Evolutionary conservation across 2,329 filamentous ascomycete species (phyloP), one percentile per base, ranked within the genome.

Genomic region (Penicillium concentricum): DNA sequence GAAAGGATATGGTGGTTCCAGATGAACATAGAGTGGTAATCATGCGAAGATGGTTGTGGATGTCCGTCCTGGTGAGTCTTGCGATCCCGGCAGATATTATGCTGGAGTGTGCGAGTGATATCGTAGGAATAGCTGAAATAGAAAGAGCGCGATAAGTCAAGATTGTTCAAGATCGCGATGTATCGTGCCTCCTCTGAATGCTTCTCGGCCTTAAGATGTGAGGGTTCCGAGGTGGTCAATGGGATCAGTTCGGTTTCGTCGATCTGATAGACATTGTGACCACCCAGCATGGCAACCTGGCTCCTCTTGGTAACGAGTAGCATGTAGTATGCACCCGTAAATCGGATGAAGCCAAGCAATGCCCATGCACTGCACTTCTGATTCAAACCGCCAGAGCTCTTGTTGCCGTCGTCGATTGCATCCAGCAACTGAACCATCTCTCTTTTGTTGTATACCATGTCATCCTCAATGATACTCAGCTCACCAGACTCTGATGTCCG

Each of bases 71-170:
- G 82, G 48, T 96, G 76, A 3, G 87, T 86, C 47, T 84, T 81
- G 38, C 94, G 84, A 74, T 97, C 92, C 32, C 86, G 83, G 20
- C 87, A 87, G 59, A 99, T 92, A 68, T 99, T 99, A 69, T 93
- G 87, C 72, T 99, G 94, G 45, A 99, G 79, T 1, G 92, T 96
- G 52, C 87, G 85, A 0, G 94, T 99, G 64, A 97, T 89, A 71
- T 99, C 91, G 76, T 99, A 99, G 0, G 93, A 95, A 72, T 97
- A 97, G 77, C 93, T 97, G 78, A 97, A 99, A 75, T 99, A 99
- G 73, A 99, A 99, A 0, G 90, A 95, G 55, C 89, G 84, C 0
- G 89, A 92, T 58, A 99, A 78, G 72, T 99, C 94, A 32, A 99
- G 81, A 64, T 96, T 96, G 71, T 90, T 92, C 43, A 99, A 81